Base-by-base conservation (phyloP, 768 basidiomycete species). In the Termitomyces sp. region DNA sequence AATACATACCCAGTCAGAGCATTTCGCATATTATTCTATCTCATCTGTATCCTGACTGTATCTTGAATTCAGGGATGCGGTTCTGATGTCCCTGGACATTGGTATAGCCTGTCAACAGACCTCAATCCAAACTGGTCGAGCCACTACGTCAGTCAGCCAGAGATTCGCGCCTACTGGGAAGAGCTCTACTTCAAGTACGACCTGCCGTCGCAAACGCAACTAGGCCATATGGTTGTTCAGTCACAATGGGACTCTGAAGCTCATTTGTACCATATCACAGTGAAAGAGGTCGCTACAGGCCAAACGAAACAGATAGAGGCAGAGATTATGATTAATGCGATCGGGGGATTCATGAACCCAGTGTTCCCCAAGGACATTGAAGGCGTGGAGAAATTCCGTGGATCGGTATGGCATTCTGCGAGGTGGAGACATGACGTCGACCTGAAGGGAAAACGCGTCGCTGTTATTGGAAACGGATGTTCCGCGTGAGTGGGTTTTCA, bases 401-500 rank as follows among this genome's bases (percentile, higher is more conserved):
- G 86, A 2, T 66, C 69, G 11, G 53, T 76, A 17, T 87, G 81
- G 73, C 87, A 87, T 69, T 83, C 85, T 36, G 79, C 83, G 25
- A 66, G 70, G 57, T 82, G 87, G 87, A 71, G 77, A 49, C 82
- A 84, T 53, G 82, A 82, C 65, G 77, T 87, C 17, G 68, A 76
- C 48, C 67, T 87, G 59, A 72, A 72, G 60, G 81, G 80, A 2
- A 86, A 85, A 70, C 73, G 76, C 32, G 78, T 89, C 7, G 86
- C 82, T 1, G 81, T 88, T 14, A 81, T 87, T 67, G 86, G 86
- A 43, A 86, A 86, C 66, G 86, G 85, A 4, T 86, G 81, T 63
- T 84, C 83, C 46, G 85, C 79, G 79, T 85, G 67, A 65, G 79
- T 75, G 57, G 52, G 32, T 46, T 4, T 45, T 46, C 60, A 63